phyloP scores from a whole-genome alignment of 148 eudicot species.

The Limonium bicolor region DNA sequence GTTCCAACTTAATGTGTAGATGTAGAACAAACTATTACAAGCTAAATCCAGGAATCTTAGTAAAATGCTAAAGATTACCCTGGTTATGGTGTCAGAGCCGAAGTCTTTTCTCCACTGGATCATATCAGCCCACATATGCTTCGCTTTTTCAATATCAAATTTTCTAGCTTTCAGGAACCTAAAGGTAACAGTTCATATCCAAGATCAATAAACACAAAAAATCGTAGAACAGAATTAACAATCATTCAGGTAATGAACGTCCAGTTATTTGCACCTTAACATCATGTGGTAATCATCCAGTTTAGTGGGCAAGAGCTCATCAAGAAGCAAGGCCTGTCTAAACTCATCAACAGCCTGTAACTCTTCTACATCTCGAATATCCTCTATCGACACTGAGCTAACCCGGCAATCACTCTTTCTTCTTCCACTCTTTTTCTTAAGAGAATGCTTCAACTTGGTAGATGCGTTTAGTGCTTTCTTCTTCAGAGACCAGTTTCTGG shows the following conservation, averaged over 20 bases:
- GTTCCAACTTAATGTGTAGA: not conserved
- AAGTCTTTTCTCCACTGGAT: constrained; percentile 64
- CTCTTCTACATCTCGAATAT: constrained; percentile 82
- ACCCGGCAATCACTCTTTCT: constrained; percentile 85
- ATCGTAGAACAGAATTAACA: constrained; percentile 1
- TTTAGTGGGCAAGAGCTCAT: constrained; percentile 49
- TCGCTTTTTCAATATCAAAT: constrained; percentile 62
- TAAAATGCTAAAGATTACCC: constrained; percentile 15
- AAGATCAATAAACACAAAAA: not conserved
- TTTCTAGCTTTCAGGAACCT: constrained; percentile 71
- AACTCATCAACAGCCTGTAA: constrained; percentile 52
- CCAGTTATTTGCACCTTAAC: constrained; percentile 67
- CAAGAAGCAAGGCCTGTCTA: constrained; percentile 49
- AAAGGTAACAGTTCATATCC: not conserved
- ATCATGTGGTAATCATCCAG: constrained; percentile 68
- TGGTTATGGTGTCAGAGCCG: constrained; percentile 34
- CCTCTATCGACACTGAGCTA: constrained; percentile 89
- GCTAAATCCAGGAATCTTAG: not conserved
- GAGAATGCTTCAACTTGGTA: constrained; percentile 78
- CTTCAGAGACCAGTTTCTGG: constrained; percentile 67
- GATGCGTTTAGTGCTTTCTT: constrained; percentile 93
- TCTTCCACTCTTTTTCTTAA: constrained; percentile 76
- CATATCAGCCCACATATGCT: constrained; percentile 70
- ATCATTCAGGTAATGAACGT: too few relatives aligned
- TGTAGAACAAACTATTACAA: not conserved